Evolutionary conservation across 331 rosid genomes (phyloP).

Genomic region (Ulmus americana): DNA sequence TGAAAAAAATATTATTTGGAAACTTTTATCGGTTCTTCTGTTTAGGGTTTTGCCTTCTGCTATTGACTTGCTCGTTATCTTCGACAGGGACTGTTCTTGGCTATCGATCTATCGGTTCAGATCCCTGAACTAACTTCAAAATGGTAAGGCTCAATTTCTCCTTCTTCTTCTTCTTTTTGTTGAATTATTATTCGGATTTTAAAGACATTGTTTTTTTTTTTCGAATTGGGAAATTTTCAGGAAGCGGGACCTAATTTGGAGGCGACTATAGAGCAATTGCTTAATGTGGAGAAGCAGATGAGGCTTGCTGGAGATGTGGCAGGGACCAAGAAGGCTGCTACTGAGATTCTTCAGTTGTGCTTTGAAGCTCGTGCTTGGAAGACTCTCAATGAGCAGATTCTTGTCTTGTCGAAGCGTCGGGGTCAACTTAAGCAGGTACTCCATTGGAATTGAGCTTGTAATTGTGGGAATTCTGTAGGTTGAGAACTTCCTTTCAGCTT

Average conservation of each 20-base stretch:
- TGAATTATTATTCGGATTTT: neutral
- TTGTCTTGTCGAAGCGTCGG: constrained; percentile 86
- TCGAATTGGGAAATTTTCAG: constrained; percentile 32
- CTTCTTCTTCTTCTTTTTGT: no score
- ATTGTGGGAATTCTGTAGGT: neutral
- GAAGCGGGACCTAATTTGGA: constrained; percentile 62
- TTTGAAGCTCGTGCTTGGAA: constrained; percentile 87
- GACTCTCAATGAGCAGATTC: constrained; percentile 89
- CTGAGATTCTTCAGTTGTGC: constrained; percentile 80
- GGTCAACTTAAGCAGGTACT: constrained; percentile 98
- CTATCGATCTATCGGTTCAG: neutral
- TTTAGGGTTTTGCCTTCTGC: constrained; percentile 3
- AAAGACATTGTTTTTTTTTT: constrained; percentile 1
- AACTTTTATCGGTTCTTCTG: neutral
- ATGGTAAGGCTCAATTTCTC: neutral
- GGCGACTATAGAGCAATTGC: constrained; percentile 62
- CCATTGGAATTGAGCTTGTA: neutral
- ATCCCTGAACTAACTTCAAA: constrained; percentile 1
- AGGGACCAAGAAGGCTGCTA: constrained; percentile 84
- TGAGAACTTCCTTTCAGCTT: neutral
- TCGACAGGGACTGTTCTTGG: neutral
- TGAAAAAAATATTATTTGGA: neutral
- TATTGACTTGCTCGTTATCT: neutral
- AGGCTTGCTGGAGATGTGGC: constrained; percentile 69
- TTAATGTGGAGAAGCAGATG: constrained; percentile 88